Evolutionary conservation across 164 flowering plant species (phyloP), one percentile per base, ranked within the genome.

Genomic region (Echeveria elegans): DNA sequence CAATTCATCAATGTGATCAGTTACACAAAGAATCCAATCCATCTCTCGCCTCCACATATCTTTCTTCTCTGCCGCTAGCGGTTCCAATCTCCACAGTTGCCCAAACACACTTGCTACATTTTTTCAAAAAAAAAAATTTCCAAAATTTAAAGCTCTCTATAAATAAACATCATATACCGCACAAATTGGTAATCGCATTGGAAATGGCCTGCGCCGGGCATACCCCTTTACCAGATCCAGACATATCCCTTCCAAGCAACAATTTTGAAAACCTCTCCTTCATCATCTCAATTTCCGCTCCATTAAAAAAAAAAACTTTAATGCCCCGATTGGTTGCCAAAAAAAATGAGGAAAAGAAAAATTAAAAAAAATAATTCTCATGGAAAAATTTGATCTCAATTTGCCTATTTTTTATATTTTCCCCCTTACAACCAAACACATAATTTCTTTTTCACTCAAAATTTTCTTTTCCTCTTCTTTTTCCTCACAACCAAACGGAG

Each of bases 241-340:
- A 92, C 98, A 92, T 92, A 72, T 92, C 98, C 76, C 89, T 96
- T n/a, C 98, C 98, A 56, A 92, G 91, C 78, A 92, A 70, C 80
- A 92, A 71, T 66, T 92, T 92, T 23, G 92, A 78, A 78, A 86
- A 89, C 43, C 95, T 82, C 77, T 92, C 98, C 76, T 86, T 92
- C 97, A 92, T 87, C 95, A 90, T 78, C 52, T 90, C 96, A 66
- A 78, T 70, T 69, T 90, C 98, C 90, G 29, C 36, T 43, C n/a
- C n/a, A n/a, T n/a, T n/a, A n/a, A n/a, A n/a, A n/a, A n/a, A n/a
- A n/a, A n/a, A n/a, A n/a, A n/a, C n/a, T n/a, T n/a, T n/a, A n/a
- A n/a, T n/a, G n/a, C n/a, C n/a, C n/a, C n/a, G n/a, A n/a, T n/a
- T n/a, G n/a, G n/a, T n/a, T n/a, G n/a, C n/a, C n/a, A n/a, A n/a